Percentiles rank a stretch among this genome's conserved stretches.
Conservation (phyloP, 805 yeast species). For the Cyberlindnera mississippiensis region DNA sequence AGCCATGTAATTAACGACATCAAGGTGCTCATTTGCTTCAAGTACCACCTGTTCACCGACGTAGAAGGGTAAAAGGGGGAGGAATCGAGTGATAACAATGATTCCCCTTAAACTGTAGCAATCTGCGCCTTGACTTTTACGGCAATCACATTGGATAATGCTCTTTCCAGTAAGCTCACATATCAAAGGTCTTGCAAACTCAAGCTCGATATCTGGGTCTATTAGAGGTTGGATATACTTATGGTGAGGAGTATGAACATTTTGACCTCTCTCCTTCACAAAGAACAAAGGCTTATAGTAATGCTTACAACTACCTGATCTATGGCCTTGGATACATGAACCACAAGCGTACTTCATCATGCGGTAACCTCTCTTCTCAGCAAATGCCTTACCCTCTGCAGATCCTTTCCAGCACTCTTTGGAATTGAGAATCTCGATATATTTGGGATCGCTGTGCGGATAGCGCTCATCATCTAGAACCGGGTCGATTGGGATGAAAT, state of each 20-base stretch:
- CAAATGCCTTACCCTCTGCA: not conserved
- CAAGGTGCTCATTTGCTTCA: not conserved
- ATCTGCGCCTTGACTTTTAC: not conserved
- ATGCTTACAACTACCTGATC: conserved; percentile 3
- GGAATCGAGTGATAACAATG: no score
- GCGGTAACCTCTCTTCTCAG: not conserved
- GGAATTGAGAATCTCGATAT: no score
- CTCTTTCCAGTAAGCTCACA: not conserved
- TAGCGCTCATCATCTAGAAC: no score
- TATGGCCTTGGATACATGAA: conserved; percentile 5
- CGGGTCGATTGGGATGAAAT: no score
- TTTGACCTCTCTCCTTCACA: conserved; percentile 7
- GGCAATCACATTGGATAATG: not conserved
- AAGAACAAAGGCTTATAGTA: not conserved
- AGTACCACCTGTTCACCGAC: not conserved
- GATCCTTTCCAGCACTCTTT: no score
- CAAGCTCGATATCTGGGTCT: not conserved
- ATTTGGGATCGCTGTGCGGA: no score
- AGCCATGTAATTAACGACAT: conserved; percentile 1
- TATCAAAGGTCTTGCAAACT: not conserved
- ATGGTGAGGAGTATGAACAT: conserved; percentile 1
- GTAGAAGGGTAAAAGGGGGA: no score
- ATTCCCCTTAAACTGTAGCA: no score
- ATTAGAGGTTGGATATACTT: conserved; percentile 2
- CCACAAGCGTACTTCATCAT: conserved; percentile 6